Evolutionary conservation across 768 basidiomycete species (phyloP), one percentile per base, ranked within the genome.

Genomic region (Amanita rimosa): DNA sequence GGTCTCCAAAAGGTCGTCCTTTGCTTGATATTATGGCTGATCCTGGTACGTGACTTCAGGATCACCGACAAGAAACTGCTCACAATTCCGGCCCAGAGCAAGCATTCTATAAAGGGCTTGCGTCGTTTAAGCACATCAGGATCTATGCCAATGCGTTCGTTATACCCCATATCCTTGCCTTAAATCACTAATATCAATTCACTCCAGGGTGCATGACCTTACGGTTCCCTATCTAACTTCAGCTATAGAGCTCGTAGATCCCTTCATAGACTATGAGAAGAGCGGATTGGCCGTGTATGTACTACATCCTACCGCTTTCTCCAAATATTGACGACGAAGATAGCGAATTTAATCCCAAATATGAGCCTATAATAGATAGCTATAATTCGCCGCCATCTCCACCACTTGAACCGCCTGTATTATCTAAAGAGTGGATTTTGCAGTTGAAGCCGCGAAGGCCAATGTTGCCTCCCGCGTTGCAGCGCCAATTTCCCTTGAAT

Each of bases 221-320:
- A 90, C 90, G 0, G 91, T 95, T 2, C 87, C 92, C 0, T 94
- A 85, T 57, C 66, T 84, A 13, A 90, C 87, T 1, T 78, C 85
- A 6, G 79, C 80, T 6, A 83, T 91, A 27, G 83, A 87, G 51
- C 62, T 67, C 0, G 63, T 73, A 52, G 85, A 94, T 61, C 72
- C 78, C 0, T 91, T 90, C 60, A 65, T 68, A 10, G 71, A 76
- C 11, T 66, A 76, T 52, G 63, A 67, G 17, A 65, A 60, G 0
- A 82, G 71, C 50, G 85, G 83, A 1, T 64, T 91, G 17, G 61
- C 79, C 55, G 61, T 90, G 82, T 84, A 62, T 17, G 76, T 59
- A 39, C 39, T 47, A 31, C n/a, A 31, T 39, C 29, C 37, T 35
- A 13, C 13, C 21, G 34, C 4, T 16, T 6, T 6, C 11, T 52